These are phyloP conservation scores for Nannochloropsis gaditana DNA, from an alignment of 108 stramenopile species.

Conservation along the genomic window DNA sequence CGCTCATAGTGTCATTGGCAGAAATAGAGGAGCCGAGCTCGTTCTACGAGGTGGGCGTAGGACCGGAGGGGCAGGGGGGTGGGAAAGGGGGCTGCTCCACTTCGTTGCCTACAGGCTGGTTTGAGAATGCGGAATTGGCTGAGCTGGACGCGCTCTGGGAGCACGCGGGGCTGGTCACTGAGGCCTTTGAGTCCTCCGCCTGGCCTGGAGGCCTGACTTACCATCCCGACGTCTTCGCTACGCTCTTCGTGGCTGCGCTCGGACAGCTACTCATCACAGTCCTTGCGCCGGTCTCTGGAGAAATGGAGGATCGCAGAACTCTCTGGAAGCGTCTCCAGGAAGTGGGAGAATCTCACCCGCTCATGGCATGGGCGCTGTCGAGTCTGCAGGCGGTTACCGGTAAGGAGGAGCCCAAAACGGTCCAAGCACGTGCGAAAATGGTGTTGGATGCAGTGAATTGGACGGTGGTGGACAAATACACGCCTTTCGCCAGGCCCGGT, in stretches of 20 bases:
- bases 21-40: not conserved
- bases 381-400: not conserved
- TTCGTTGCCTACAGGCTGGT: not conserved
- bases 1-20: not conserved
- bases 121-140: not conserved
- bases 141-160: not conserved
- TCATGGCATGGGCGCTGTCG: not conserved
- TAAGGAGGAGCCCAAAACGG: not conserved
- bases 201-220: not conserved
- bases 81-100: not conserved
- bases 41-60: not conserved
- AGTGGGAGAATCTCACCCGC: not conserved
- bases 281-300: not conserved
- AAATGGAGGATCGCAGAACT: not conserved
- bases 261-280: not conserved
- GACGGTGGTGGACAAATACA: not conserved
- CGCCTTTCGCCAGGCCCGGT: not conserved
- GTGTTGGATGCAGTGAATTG: not conserved
- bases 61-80: not conserved
- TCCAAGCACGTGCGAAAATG: not conserved
- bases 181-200: conserved; percentile 6
- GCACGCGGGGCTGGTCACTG: not conserved
- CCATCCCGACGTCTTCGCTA: not conserved
- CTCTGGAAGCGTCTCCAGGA: not conserved
- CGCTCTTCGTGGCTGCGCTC: not conserved